These are phyloP conservation scores for Clohesyomyces aquaticus DNA, from an alignment of 495 filamentous ascomycete species.

Conservation along the genomic window DNA sequence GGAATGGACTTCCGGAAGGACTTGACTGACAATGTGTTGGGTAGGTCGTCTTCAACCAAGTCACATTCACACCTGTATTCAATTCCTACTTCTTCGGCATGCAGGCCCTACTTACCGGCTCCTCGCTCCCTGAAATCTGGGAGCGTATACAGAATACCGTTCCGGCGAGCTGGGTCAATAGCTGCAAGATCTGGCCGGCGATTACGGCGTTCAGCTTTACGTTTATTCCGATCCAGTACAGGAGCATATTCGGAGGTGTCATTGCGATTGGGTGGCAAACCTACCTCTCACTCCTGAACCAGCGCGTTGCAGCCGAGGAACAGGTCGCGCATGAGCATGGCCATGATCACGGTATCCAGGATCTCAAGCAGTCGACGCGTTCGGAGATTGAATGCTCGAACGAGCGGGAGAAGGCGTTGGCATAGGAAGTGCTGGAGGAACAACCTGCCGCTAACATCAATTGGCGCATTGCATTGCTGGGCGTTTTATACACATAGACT, in stretches of 20 bases:
- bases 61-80: conserved; percentile 82
- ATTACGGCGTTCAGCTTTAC: conserved; percentile 88
- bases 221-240: conserved; percentile 75
- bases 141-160: conserved; percentile 76
- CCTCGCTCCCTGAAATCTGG: conserved; percentile 61
- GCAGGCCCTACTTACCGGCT: conserved; percentile 67
- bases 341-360: not conserved
- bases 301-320: conserved; percentile 66
- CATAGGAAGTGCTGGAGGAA: no score
- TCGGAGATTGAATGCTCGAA: not conserved
- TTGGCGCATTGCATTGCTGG: no score
- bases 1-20: no score
- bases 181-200: conserved; percentile 85
- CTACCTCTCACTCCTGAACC: conserved; percentile 82
- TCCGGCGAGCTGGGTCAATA: conserved; percentile 74
- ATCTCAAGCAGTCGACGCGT: not conserved
- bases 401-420: not conserved
- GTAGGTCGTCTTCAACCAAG: conserved; percentile 82
- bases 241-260: conserved; percentile 74
- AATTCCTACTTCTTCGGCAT: conserved; percentile 91
- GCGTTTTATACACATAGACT: no score
- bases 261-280: conserved; percentile 91
- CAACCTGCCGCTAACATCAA: no score
- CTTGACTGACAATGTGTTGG: no score
- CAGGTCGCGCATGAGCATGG: conserved; percentile 9